phyloP scores from a whole-genome alignment of 805 yeast species.

The Hanseniaspora taiwanica region DNA sequence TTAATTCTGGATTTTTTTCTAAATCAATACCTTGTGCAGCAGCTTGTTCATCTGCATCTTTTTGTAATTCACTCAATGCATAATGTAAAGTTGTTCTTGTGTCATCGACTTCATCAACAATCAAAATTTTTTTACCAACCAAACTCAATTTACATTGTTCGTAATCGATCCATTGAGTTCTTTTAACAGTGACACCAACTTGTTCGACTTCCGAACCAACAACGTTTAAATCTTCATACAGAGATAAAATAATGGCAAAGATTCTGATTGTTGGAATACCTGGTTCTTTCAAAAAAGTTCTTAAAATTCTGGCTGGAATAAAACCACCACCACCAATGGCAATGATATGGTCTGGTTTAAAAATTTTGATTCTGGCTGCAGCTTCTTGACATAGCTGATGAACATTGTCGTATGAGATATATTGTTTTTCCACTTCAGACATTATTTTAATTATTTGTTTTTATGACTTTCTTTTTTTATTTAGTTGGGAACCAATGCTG shows the following conservation, averaged over 20 bases:
- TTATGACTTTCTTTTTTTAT: too few species aligned
- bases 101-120: constrained; percentile 79
- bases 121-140: constrained; percentile 56
- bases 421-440: constrained; percentile 36
- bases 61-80: constrained; percentile 60
- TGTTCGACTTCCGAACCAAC: constrained; percentile 42
- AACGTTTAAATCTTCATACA: constrained; percentile 71
- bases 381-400: constrained; percentile 59
- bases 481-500: too few species aligned
- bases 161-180: constrained; percentile 80
- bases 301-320: constrained; percentile 90
- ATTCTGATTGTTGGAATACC: constrained; percentile 84
- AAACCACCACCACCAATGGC: constrained; percentile 98
- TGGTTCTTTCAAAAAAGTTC: constrained; percentile 81
- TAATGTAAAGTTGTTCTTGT: constrained; percentile 76
- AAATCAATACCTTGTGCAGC: constrained; percentile 34
- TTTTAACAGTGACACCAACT: constrained; percentile 54
- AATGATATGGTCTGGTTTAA: constrained; percentile 80
- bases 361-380: constrained; percentile 48
- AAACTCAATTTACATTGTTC: constrained; percentile 43
- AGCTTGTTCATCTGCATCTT: constrained; percentile 55
- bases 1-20: constrained; percentile 29
- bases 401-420: constrained; percentile 69
- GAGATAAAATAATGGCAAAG: constrained; percentile 86
- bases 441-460: too few species aligned